Evolutionary conservation across 164 flowering plant species (phyloP), one percentile per base, ranked within the genome.

Genomic region (Magnolia sinica): DNA sequence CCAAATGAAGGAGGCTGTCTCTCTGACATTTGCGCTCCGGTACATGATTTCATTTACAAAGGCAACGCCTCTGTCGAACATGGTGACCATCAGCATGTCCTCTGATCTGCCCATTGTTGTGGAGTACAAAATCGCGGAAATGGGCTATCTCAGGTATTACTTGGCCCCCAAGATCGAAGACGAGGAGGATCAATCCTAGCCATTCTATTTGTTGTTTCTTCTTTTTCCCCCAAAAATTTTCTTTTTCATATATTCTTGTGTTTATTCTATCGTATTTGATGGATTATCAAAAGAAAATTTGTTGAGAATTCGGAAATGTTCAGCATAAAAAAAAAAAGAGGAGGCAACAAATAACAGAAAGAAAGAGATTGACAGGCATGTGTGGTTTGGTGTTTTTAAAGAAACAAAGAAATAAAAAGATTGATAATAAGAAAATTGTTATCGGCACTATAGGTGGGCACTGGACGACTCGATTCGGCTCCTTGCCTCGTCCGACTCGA

Each of bases 141-240:
- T 83, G 80, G 84, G 84, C 19, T 74, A 81, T 64, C 64, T 81
- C 49, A 81, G 86, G 79, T 83, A 22, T 70, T 81, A 83, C 74
- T 64, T 81, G 77, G 82, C 82, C 27, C 82, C 86, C 27, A 75
- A 84, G 71, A 77, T 81, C 1, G 82, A 79, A 69, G 86, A 79
- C 7, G 86, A 79, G 59, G 80, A 80, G 68, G 64, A 70, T n/a
- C 74, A 52, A 59, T 55, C 74, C 50, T 73, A 70, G 58, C 58
- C 24, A 45, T 65, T 0, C 10, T 70, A 18, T 31, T 14, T 70
- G 50, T 70, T n/a, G 20, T 70, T 70, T 14, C 16, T 31, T 51
- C 29, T 7, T 65, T 23, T 65, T 65, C 37, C 4, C 13, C 11
- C 6, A 1, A 24, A 8, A 4, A 20, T 65, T 29, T 22, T 65